Evolutionary conservation across 1,284 basidiomycete genomes (phyloP), one percentile per base, ranked within the genome.

Genomic region (Pascua sp.): DNA sequence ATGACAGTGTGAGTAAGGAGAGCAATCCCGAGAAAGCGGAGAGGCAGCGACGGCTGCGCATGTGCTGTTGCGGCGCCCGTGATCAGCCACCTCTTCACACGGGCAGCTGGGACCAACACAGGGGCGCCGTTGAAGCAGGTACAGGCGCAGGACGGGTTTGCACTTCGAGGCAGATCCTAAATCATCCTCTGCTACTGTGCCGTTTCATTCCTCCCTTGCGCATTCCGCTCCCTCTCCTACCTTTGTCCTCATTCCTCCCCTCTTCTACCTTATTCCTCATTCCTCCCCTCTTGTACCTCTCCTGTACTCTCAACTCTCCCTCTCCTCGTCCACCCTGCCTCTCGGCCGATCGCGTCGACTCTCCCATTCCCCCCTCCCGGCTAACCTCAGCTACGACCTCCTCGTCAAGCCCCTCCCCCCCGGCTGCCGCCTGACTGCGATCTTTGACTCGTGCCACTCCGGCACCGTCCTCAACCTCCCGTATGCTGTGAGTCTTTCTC

Each of bases 361-460:
- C 24, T 32, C 24, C 24, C 24, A 32, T 32, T 32, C 24, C 24
- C 3, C 24, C 7, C 4, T 32, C 9, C 13, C 13, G 11, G 40
- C 60, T 57, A n/a, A 61, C 51, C 15, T 2, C 50, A 73, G 71
- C 43, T 73, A 74, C 63, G 61, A 67, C 12, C 84, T 89, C 53
- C 83, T 93, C 65, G 79, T 80, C 54, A 62, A 63, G 51, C 82
- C 86, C 15, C 82, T 96, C 2, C 91, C 91, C 16, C 74, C 86
- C 16, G 92, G 92, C 1, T 94, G 90, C 69, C 86, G 92, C 50
- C 78, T 96, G 51, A 95, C 92, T 9, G 86, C 89, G 36, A 90
- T 94, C 67, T 94, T 90, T 68, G 91, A 95, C 63, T 79, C 77
- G 55, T 77, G 68, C 62, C 76, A 77, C 62, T 73, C 70, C 15